Evolutionary conservation across 768 basidiomycete species (phyloP), one percentile per base, ranked within the genome.

Genomic region (Tulasnella sp.): DNA sequence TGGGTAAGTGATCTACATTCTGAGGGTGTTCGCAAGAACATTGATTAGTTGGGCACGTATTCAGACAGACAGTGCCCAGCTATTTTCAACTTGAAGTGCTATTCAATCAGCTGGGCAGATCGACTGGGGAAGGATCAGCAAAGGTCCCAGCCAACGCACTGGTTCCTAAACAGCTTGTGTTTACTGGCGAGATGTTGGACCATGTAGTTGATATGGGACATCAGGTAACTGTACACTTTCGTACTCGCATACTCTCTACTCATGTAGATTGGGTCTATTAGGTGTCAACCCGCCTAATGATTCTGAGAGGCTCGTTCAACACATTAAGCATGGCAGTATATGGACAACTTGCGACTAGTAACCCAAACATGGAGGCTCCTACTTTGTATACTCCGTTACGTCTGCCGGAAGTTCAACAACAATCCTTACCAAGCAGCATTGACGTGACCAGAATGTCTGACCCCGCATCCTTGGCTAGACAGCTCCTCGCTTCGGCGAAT

Each of bases 211-310:
- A 48, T 0, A 50, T 59, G 48, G 31, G 31, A 27, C 29, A 21
- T 25, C 46, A 59, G 21, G 46, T 59, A 31, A 4, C 15, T 45
- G 11, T 22, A 11, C 27, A 15, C 12, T 4, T 29, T 0, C 43
- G 3, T 29, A 19, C 30, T 19, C 21, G 25, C 7, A 15, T 5
- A 15, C 7, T 38, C 34, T 15, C 15, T 38, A 5, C 34, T 38
- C 7, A 38, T 38, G 15, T 38, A 15, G 15, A 29, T 21, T 34
- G n/a, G 21, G 9, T 22, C 15, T 38, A n/a, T 21, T 30, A 62
- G 61, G 7, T 59, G 21, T 49, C 61, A 3, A 62, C 59, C 22
- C 60, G 61, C n/a, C 21, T 62, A 38, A 21, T 62, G 41, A 50
- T 62, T 10, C 49, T 62, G 34, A 31, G 59, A 30, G 61, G 61